Conservation (phyloP, 1,139 yeast species). For the Candida glucosophila region DNA sequence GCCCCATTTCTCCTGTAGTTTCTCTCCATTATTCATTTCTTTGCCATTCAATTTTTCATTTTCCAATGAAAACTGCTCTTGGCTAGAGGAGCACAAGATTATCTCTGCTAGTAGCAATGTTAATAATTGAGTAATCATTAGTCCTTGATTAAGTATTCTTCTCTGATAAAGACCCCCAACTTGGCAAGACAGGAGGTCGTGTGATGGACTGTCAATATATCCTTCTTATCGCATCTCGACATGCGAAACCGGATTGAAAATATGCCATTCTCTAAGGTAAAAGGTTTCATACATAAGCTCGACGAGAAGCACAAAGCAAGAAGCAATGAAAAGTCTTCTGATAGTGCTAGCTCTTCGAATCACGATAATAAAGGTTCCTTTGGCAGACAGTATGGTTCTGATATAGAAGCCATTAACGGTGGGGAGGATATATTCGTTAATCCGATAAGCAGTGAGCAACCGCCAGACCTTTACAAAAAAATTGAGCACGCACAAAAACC, state of each 20-base stretch:
- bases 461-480: constrained; percentile 18
- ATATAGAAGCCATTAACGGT: not conserved
- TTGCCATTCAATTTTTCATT: not conserved
- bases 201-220: no score
- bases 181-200: no score
- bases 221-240: no score
- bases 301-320: no score
- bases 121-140: no score
- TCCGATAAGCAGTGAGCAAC: constrained; percentile 20
- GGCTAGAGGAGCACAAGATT: not conserved
- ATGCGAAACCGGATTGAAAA: no score
- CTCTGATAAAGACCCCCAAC: no score
- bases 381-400: not conserved
- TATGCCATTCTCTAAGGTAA: no score
- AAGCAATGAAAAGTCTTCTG: no score
- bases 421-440: constrained; percentile 10
- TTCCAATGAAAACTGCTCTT: not conserved
- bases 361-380: not conserved
- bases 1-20: constrained; percentile 51
- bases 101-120: no score
- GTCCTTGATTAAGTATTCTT: no score
- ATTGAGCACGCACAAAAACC: constrained; percentile 21
- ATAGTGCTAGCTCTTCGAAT: not conserved
- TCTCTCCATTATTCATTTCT: constrained; percentile 11
- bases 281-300: no score